A percentile compares a stretch with the other conserved stretches of the same genome.
These are phyloP conservation scores for Bondarzewia mesenterica DNA, from an alignment of 1,284 basidiomycete genomes.

Conservation along the genomic window DNA sequence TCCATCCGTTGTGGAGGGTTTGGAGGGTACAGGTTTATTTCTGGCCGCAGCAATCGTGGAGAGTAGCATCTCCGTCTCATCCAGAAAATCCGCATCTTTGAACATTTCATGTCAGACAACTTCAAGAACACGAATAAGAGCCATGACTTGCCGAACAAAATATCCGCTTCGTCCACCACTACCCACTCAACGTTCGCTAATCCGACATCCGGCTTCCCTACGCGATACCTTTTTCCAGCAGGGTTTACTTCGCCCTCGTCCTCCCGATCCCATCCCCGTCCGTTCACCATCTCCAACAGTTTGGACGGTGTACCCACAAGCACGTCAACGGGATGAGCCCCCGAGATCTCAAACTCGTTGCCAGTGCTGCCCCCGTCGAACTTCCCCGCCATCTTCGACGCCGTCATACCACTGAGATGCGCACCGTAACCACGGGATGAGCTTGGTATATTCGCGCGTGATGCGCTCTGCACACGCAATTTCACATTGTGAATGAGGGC, in stretches of 20 bases:
- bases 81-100: slow-evolving; percentile 72
- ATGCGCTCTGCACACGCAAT: slow-evolving; percentile 66
- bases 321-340: slow-evolving; percentile 49
- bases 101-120: neutral
- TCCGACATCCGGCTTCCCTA: slow-evolving; percentile 35
- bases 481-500: slow-evolving; percentile 66
- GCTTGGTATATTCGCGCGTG: slow-evolving; percentile 46
- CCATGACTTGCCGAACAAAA: slow-evolving; percentile 63
- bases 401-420: slow-evolving; percentile 24
- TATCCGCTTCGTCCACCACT: slow-evolving; percentile 82
- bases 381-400: slow-evolving; percentile 41
- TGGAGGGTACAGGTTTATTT: slow-evolving; percentile 33
- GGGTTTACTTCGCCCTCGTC: slow-evolving; percentile 7
- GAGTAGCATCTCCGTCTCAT: slow-evolving; percentile 59
- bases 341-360: slow-evolving; percentile 24
- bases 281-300: slow-evolving; percentile 62
- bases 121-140: neutral
- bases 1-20: slow-evolving; percentile 14
- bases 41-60: slow-evolving; percentile 62
- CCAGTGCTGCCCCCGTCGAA: slow-evolving; percentile 20
- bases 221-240: slow-evolving; percentile 19
- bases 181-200: slow-evolving; percentile 75
- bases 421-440: neutral
- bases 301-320: slow-evolving; percentile 74
- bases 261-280: slow-evolving; percentile 57